These are phyloP conservation scores for Lentinus polychrous DNA, from an alignment of 1,284 basidiomycete genomes.

Conservation along the genomic window DNA sequence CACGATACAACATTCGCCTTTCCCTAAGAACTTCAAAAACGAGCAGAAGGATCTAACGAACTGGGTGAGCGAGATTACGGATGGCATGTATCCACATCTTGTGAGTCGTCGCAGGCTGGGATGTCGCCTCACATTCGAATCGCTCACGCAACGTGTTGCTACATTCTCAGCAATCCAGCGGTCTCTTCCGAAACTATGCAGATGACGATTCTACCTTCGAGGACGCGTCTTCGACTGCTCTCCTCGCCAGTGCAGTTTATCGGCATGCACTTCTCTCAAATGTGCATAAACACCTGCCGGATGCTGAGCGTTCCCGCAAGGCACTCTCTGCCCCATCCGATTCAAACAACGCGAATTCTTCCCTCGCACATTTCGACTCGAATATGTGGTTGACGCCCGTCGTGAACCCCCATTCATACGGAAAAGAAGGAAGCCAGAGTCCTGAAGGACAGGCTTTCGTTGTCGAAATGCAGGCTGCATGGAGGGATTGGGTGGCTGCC, in stretches of 20 bases:
- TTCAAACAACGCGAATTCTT: constrained; percentile 8
- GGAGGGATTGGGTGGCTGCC: constrained; percentile 37
- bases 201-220: constrained; percentile 56
- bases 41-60: constrained; percentile 54
- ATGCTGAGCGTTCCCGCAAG: constrained; percentile 50
- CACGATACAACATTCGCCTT: constrained; percentile 63
- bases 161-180: constrained; percentile 37
- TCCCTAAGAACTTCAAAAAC: constrained; percentile 36
- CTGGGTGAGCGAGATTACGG: constrained; percentile 73
- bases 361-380: constrained; percentile 40
- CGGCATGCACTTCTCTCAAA: constrained; percentile 50
- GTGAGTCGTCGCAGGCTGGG: too few relatives aligned
- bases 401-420: constrained; percentile 42
- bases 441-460: constrained; percentile 55
- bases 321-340: constrained; percentile 34
- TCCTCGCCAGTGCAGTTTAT: constrained; percentile 76
- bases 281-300: constrained; percentile 42
- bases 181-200: constrained; percentile 74
- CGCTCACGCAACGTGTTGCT: neutral
- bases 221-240: constrained; percentile 69
- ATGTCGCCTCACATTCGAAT: neutral
- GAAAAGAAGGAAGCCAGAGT: constrained; percentile 28
- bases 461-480: constrained; percentile 46
- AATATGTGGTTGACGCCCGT: constrained; percentile 49
- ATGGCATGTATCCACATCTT: constrained; percentile 57